Evolutionary conservation across 768 basidiomycete species (phyloP).

Genomic region (Rhizopogon rudus): DNA sequence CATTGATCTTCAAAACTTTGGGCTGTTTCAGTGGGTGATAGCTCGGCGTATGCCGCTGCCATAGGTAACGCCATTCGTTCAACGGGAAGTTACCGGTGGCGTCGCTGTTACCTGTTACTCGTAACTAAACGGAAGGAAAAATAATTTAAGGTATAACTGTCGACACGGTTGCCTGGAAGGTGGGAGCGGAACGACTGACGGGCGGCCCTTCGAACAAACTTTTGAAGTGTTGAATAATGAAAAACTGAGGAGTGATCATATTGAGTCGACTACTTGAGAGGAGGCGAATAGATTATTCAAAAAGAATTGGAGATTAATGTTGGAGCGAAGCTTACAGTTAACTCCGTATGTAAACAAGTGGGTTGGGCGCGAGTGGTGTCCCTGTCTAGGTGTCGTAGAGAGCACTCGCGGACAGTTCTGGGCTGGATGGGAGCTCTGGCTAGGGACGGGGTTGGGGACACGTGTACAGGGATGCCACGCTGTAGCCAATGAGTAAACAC

Average conservation of each 20-base stretch:
- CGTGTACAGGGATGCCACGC: slow-evolving; percentile 3
- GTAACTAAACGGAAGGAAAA: neutral
- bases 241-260: neutral
- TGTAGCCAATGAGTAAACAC: slow-evolving; percentile 2
- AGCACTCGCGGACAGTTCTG: neutral
- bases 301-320: neutral
- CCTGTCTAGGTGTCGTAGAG: neutral
- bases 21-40: neutral
- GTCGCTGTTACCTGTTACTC: neutral
- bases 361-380: neutral
- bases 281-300: slow-evolving; percentile 5
- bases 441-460: slow-evolving; percentile 18
- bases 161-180: neutral
- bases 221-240: neutral
- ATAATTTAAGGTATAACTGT: neutral
- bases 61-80: neutral
- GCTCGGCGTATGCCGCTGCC: neutral
- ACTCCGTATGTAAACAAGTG: neutral
- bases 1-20: no score
- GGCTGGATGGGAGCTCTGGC: neutral
- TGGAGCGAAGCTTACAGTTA: no score
- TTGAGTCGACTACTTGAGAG: neutral
- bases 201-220: no score
- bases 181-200: neutral
- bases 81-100: slow-evolving; percentile 24